Conservation (phyloP, 768 basidiomycete species). For the Boletus bicolor region DNA sequence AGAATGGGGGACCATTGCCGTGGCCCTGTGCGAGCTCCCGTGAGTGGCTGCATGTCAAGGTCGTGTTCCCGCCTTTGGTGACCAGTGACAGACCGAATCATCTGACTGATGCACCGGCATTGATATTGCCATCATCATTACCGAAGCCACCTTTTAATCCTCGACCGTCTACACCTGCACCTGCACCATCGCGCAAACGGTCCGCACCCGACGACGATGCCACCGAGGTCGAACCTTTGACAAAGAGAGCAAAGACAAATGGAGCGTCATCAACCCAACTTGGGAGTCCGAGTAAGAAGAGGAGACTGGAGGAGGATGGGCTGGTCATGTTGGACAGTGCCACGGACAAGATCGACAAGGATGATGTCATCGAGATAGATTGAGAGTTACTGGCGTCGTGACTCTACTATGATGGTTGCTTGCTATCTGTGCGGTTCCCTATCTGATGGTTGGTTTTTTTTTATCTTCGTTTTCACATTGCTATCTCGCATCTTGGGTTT, state of each 20-base stretch:
- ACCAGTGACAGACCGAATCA: conserved; percentile 49
- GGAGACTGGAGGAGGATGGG: conserved; percentile 71
- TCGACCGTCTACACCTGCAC: conserved; percentile 36
- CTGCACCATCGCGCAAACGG: conserved; percentile 54
- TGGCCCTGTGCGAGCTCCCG: conserved; percentile 70
- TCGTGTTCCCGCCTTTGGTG: neutral
- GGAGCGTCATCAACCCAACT: conserved; percentile 19
- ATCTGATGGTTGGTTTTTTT: neutral
- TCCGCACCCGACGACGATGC: conserved; percentile 55
- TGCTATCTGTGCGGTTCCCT: neutral
- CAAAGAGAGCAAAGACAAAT: conserved; percentile 51
- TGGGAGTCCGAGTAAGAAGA: conserved; percentile 60
- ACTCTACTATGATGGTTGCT: neutral
- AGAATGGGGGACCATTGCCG: conserved; percentile 64
- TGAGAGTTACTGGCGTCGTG: conserved; percentile 22
- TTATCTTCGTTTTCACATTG: conserved; percentile 6
- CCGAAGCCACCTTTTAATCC: conserved; percentile 51
- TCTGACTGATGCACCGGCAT: conserved; percentile 45
- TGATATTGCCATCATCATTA: conserved; percentile 63
- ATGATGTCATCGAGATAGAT: conserved; percentile 60
- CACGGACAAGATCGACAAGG: conserved; percentile 50
- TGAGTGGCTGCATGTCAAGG: conserved; percentile 38
- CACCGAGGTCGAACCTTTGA: conserved; percentile 52
- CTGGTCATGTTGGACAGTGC: conserved; percentile 61
- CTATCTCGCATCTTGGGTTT: neutral